Evolutionary conservation across 805 yeast species (phyloP), one percentile per base, ranked within the genome.

Genomic region (Barnettozyma pratensis): DNA sequence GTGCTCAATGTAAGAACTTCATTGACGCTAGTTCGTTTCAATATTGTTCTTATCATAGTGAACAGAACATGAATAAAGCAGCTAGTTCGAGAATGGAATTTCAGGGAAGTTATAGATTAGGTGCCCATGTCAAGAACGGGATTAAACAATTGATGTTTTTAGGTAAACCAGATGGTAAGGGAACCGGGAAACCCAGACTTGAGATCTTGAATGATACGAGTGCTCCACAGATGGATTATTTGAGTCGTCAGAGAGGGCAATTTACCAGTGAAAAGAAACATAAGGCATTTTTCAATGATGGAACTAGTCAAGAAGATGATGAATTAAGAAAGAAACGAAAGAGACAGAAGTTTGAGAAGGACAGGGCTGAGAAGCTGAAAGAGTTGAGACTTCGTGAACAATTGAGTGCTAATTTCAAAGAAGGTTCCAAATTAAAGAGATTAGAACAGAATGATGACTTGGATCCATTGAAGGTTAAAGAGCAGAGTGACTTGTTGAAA

Each of bases 81-180:
- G 75, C 79, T 25, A 74, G 81, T n/a, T 74, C 77, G 52, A 70
- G 98, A 52, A 77, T 88, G 71, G 98, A 91, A 63, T 71, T 92
- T 46, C 86, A 81, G 63, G 78, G 86, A 12, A 68, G 79, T 51
- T 71, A 75, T 50, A 66, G 81, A 49, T 63, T 79, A 65, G 74
- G 80, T 56, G 76, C 88, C 6, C 56, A 57, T 37, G 82, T 90
- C 5, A 71, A 72, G 28, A 60, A 69, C 39, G 79, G 75, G 14
- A 59, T 57, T 29, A 68, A 59, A 45, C 79, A 74, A 48, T 69
- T 75, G 0, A 64, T 78, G 53, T 70, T 70, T 39, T 56, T 71
- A 44, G 73, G 70, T 5, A 63, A 60, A 19, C 67, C 59, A 7
- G 59, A 52, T 32, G 60, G 57, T 14, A 59, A 57, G 11, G 50